Conservation (phyloP, 2,329 filamentous ascomycete species). For the Hymenotorrendiella dingleyae region DNA sequence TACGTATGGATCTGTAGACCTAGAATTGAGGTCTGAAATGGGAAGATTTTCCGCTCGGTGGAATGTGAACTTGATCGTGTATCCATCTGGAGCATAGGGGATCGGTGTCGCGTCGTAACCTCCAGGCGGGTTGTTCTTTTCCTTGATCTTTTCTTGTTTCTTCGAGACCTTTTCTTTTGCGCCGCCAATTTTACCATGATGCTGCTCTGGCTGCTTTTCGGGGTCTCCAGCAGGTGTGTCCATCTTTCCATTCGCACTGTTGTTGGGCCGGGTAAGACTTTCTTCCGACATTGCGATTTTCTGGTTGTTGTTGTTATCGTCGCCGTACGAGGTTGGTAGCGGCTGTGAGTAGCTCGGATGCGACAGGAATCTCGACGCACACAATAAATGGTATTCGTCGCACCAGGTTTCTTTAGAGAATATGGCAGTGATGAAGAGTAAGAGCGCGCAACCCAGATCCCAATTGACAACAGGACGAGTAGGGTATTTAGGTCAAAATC, state of each 20-base stretch:
- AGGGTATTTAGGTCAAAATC: too few relatives aligned
- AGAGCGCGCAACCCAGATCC: too few relatives aligned
- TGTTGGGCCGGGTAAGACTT: conserved; percentile 8
- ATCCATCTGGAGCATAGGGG: conserved; percentile 68
- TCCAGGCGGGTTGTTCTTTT: conserved; percentile 40
- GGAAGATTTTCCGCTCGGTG: conserved; percentile 77
- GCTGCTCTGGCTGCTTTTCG: conserved; percentile 12
- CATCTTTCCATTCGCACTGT: conserved; percentile 1
- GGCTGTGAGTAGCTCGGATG: neutral
- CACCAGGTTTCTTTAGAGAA: too few relatives aligned
- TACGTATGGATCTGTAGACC: conserved; percentile 80
- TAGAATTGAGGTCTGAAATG: conserved; percentile 68
- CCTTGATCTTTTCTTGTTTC: conserved; percentile 28
- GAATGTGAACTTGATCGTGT: conserved; percentile 79
- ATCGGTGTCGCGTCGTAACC: conserved; percentile 78
- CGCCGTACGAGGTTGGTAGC: too few relatives aligned
- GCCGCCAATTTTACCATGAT: conserved; percentile 11
- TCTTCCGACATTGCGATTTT: conserved; percentile 13
- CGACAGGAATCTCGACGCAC: too few relatives aligned
- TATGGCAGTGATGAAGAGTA: too few relatives aligned
- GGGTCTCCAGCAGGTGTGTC: conserved; percentile 12
- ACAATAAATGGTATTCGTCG: too few relatives aligned
- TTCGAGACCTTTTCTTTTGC: conserved; percentile 28
- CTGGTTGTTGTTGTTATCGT: conserved; percentile 1
- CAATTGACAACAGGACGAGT: too few relatives aligned